Percentiles rank a stretch among this genome's conserved stretches.
phyloP scores from a whole-genome alignment of 306 rosid genomes.

The Biancaea sappan region DNA sequence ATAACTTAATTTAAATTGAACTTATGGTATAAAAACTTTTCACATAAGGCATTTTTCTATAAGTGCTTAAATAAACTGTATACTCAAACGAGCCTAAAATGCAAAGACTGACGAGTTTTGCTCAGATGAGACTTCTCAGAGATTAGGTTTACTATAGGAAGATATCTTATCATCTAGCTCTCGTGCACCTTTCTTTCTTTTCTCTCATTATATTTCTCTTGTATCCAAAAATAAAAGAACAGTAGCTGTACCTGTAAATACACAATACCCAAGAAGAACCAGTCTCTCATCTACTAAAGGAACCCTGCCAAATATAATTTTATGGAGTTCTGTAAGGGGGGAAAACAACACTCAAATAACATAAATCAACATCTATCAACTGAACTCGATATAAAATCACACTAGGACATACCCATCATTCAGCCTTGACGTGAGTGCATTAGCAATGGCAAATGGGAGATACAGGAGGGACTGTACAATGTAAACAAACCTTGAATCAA shows the following conservation, averaged over 20 bases:
- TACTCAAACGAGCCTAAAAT: no score
- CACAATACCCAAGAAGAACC: conserved; percentile 80
- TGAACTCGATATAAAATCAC: no score
- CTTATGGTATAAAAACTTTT: no score
- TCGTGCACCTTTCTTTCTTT: not conserved
- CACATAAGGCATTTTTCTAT: no score
- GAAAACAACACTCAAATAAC: conserved; percentile 1
- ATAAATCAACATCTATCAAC: not conserved
- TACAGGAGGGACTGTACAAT: conserved; percentile 76
- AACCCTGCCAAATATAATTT: conserved; percentile 55
- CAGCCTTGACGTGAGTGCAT: conserved; percentile 78
- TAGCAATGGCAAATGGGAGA: conserved; percentile 92
- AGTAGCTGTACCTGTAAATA: conserved; percentile 58
- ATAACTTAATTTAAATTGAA: no score
- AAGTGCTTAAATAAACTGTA: no score
- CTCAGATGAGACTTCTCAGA: not conserved
- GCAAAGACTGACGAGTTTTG: not conserved
- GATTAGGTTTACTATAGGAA: not conserved
- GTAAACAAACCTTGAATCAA: conserved; percentile 27
- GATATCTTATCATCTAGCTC: not conserved
- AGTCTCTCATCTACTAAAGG: conserved; percentile 79
- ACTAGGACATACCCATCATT: conserved; percentile 78
- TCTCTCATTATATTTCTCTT: not conserved
- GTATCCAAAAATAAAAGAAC: not conserved
- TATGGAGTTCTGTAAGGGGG: conserved; percentile 33